Conservation (phyloP, 169 alveolate species). For the Plasmodium blacklocki region DNA sequence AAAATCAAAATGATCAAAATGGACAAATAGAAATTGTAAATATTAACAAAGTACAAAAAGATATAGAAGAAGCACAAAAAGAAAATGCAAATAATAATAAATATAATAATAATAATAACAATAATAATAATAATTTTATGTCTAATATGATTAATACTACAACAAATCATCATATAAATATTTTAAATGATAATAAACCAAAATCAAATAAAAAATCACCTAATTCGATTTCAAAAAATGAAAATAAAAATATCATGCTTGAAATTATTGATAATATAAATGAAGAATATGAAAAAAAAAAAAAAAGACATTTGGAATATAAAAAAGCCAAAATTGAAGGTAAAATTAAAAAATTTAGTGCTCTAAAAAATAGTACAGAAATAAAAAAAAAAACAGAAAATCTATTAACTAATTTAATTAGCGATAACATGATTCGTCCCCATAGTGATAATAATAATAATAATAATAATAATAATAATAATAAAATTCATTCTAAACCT, state of each 20-base stretch:
- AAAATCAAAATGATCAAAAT: not conserved
- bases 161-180: not conserved
- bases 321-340: slow-evolving; percentile 75
- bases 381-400: slow-evolving; percentile 16
- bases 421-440: too few relatives aligned
- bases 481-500: too few relatives aligned
- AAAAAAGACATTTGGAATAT: slow-evolving; percentile 70
- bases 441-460: not conserved
- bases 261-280: slow-evolving; percentile 47
- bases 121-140: not conserved
- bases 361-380: slow-evolving; percentile 55
- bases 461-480: not conserved
- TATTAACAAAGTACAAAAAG: not conserved
- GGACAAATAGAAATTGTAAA: not conserved
- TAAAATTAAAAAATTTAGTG: slow-evolving; percentile 54
- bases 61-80: slow-evolving; percentile 8
- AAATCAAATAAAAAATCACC: not conserved
- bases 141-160: not conserved
- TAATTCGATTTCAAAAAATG: not conserved
- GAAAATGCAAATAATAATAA: not conserved
- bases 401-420: slow-evolving; percentile 12
- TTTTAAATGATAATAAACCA: not conserved
- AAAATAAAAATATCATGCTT: slow-evolving; percentile 66
- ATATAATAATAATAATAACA: not conserved
- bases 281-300: slow-evolving; percentile 70